Percentiles rank a stretch among this genome's conserved stretches.
Conservation (phyloP, 768 basidiomycete species). For the Tylopilus intermedius region DNA sequence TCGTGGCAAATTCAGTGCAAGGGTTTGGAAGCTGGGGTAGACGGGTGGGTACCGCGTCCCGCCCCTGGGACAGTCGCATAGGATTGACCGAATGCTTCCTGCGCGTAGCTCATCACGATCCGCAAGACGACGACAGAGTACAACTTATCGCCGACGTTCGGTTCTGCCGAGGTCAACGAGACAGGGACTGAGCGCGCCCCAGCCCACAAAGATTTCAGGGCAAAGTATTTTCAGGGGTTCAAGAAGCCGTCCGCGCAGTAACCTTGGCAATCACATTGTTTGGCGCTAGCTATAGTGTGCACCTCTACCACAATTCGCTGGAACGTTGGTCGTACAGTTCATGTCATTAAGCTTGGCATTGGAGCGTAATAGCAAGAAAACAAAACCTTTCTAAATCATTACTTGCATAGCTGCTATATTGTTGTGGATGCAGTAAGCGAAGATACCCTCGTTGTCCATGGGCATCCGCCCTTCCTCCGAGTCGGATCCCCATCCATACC, state of each 20-base stretch:
- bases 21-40: slow-evolving; percentile 95
- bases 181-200: slow-evolving; percentile 47
- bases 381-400: too few species aligned
- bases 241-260: slow-evolving; percentile 32
- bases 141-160: slow-evolving; percentile 55
- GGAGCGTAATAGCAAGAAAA: too few species aligned
- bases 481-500: background rate
- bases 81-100: background rate
- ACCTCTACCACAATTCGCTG: too few species aligned
- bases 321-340: too few species aligned
- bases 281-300: too few species aligned
- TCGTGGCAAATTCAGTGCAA: slow-evolving; percentile 86
- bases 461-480: background rate
- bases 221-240: slow-evolving; percentile 85
- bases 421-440: too few species aligned
- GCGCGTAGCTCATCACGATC: slow-evolving; percentile 84
- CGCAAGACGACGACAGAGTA: slow-evolving; percentile 52
- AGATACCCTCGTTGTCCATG: too few species aligned
- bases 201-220: slow-evolving; percentile 85
- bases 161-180: slow-evolving; percentile 19
- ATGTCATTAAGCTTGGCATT: too few species aligned
- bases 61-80: background rate
- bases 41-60: slow-evolving; percentile 50
- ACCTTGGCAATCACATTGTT: too few species aligned
- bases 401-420: too few species aligned